phyloP scores from a whole-genome alignment of 202 grass and related monocot genomes.

The Cymbopogon flexuosus region DNA sequence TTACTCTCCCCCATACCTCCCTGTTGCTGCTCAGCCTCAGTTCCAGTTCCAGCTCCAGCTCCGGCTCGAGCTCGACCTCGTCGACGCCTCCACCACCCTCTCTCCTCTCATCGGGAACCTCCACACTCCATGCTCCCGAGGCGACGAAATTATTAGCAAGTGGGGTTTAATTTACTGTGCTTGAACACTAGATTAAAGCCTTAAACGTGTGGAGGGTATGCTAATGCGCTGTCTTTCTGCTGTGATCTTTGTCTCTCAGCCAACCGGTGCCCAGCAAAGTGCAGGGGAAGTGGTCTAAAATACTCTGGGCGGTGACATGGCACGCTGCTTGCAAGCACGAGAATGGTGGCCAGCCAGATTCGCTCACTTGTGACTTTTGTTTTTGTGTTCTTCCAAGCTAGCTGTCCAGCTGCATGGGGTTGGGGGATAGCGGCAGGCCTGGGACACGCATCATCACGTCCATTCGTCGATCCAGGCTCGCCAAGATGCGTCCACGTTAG shows the following conservation, averaged over 20 bases:
- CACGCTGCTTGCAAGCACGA: constrained; percentile 29
- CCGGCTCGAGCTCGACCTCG: neutral
- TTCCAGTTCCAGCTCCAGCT: too few species aligned
- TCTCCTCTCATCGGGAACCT: constrained; percentile 25
- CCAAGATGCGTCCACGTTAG: constrained; percentile 15
- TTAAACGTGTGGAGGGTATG: neutral
- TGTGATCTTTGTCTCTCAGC: neutral
- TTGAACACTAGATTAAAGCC: neutral
- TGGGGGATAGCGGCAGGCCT: neutral
- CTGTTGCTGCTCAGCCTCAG: neutral
- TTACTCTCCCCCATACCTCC: constrained; percentile 29
- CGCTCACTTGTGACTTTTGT: neutral
- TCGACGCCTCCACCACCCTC: neutral
- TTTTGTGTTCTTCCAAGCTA: constrained; percentile 15
- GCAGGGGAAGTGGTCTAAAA: constrained; percentile 1
- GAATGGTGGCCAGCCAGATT: constrained; percentile 28
- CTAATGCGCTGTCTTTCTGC: constrained; percentile 15
- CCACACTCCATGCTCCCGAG: constrained; percentile 1
- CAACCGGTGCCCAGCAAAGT: neutral
- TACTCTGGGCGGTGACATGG: constrained; percentile 26
- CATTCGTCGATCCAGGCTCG: neutral
- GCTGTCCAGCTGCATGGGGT: neutral
- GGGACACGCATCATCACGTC: constrained; percentile 12
- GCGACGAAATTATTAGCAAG: neutral
- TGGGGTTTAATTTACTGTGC: neutral